Percentiles rank a stretch among this genome's conserved stretches.
phyloP scores from a whole-genome alignment of 2,329 filamentous ascomycete genomes.

The Xylariaceae sp. region DNA sequence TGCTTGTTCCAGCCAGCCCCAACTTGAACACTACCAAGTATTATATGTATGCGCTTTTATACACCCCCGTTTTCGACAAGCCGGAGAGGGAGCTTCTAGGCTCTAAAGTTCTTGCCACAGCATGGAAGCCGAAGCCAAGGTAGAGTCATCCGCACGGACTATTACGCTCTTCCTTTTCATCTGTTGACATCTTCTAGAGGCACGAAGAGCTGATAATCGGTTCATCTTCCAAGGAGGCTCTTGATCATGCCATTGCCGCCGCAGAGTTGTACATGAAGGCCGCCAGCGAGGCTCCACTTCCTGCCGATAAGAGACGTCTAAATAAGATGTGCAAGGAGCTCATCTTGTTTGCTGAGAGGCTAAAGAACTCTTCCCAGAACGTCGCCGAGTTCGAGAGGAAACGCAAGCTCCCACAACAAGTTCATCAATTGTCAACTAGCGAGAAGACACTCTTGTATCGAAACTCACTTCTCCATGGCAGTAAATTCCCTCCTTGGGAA shows the following conservation, averaged over 20 bases:
- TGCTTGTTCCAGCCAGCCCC: too few relatives aligned
- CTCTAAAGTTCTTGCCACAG: too few relatives aligned
- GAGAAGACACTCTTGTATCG: conserved; percentile 76
- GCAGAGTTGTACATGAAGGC: conserved; percentile 81
- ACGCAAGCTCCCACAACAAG: conserved; percentile 40
- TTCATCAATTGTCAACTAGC: conserved; percentile 58
- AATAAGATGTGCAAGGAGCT: conserved; percentile 66
- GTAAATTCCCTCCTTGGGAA: conserved; percentile 83
- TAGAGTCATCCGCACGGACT: conserved; percentile 20
- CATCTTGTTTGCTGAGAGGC: conserved; percentile 67
- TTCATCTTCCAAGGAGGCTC: conserved; percentile 59
- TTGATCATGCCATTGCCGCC: conserved; percentile 71
- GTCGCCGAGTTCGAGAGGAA: conserved; percentile 22
- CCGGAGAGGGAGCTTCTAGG: too few relatives aligned
- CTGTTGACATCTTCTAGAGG: conserved; percentile 37
- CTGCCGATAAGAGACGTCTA: conserved; percentile 63
- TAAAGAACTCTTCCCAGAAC: conserved; percentile 51
- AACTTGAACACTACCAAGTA: too few relatives aligned
- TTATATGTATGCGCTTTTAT: too few relatives aligned
- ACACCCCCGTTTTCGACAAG: too few relatives aligned
- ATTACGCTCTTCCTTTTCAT: conserved; percentile 3
- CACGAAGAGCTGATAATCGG: conserved; percentile 42
- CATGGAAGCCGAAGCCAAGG: conserved; percentile 47
- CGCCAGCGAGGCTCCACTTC: conserved; percentile 54
- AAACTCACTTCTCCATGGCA: conserved; percentile 76